Conservation (phyloP, 192 early-diverging fungal genomes). For the Kickxella alabastrina region DNA sequence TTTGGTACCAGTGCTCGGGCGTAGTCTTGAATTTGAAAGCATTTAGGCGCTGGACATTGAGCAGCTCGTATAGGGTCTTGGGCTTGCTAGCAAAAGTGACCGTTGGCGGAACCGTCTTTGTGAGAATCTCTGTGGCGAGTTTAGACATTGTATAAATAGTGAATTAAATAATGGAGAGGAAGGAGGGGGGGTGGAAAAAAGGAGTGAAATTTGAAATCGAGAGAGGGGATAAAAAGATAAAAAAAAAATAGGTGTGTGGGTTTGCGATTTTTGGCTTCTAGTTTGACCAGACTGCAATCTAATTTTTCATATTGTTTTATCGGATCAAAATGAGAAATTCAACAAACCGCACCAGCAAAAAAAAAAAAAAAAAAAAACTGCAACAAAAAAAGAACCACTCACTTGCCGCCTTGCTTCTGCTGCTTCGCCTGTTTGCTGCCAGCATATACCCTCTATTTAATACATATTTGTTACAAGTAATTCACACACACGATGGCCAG, state of each 20-base stretch:
- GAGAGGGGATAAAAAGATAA: neutral
- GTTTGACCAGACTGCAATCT: neutral
- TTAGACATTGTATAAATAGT: neutral
- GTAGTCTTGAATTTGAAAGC: conserved; percentile 26
- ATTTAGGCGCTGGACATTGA: conserved; percentile 35
- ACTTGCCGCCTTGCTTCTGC: no score
- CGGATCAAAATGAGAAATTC: neutral
- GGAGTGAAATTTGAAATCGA: neutral
- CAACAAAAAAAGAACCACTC: no score
- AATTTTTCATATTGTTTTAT: neutral
- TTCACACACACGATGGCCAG: neutral
- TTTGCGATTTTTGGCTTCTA: no score
- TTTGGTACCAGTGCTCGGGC: conserved; percentile 40
- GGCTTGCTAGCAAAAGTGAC: conserved; percentile 19
- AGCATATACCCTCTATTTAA: no score
- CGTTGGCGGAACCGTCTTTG: conserved; percentile 14
- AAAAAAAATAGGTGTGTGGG: neutral
- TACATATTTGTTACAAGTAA: neutral
- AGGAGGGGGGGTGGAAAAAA: neutral
- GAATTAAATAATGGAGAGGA: neutral
- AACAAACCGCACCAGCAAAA: no score
- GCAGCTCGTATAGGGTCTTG: conserved; percentile 39
- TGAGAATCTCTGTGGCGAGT: conserved; percentile 22
- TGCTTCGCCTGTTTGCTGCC: no score
- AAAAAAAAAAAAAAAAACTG: no score